Base-by-base conservation (phyloP, 1,284 basidiomycete genomes). In the Heterobasidion occidentale region DNA sequence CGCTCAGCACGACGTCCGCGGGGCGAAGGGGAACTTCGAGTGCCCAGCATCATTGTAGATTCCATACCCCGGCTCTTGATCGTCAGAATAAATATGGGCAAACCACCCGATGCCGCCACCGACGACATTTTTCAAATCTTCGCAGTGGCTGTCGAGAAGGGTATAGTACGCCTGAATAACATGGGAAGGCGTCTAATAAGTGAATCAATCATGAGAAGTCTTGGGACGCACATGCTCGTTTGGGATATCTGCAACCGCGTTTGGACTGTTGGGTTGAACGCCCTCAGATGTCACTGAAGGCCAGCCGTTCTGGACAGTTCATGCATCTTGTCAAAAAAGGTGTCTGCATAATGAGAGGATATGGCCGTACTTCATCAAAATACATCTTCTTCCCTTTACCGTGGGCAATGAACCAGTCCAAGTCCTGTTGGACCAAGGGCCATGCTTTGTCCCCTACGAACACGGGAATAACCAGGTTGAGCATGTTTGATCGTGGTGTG, bases 21-120 rank as follows among this genome's bases (percentile, higher is more conserved):
- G 70, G 14, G 61, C 60, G 65, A 86, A 86, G 12, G 72, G 66
- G 62, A 86, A 84, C 68, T 87, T 86, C 60, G 73, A 60, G 17
- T 65, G 62, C 27, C 80, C 78, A 44, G 71, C 65, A 1, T 50
- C 59, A 51, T 76, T 70, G 63, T 84, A 84, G 53, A 87, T 78
- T 3, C 84, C 86, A 62, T 87, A 88, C 17, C 86, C 85, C 34
- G 80, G 80, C 62, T 86, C 84, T 66, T 81, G 76, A 57, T 68
- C 60, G 63, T 89, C 86, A 2, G 80, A 80, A 64, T 87, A 90
- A 51, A 89, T 83, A 64, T 90, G 88, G 50, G 83, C 83, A 64
- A 91, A 91, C 88, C 88, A 90, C 11, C 88, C 89, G 20, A 90
- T 71, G 34, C 86, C 84, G 15, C 86, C 85, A 5, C 77, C 76